Base-by-base conservation (phyloP, 2,329 filamentous ascomycete genomes). In the Penicillium fuscoglaucum region DNA sequence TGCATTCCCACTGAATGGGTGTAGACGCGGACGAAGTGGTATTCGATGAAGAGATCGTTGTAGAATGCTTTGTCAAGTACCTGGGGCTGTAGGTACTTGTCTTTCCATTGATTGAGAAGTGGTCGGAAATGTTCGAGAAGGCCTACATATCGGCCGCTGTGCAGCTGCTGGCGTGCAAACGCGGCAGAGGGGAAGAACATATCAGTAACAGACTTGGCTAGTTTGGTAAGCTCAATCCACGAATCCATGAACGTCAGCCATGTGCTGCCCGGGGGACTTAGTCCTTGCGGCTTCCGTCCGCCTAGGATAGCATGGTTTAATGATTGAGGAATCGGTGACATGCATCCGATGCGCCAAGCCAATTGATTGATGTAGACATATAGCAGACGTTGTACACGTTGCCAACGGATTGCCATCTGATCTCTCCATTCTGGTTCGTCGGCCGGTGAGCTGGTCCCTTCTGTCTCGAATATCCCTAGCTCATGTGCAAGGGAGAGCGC, bases 11-110 rank as follows among this genome's bases (percentile, higher is more conserved):
- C 75, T 54, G 71, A 75, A 58, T 73, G 75, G 31, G 71, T 76
- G 69, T 76, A 79, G 4, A 78, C 76, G 29, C 75, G 72, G 24
- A 78, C 76, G 54, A 79, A 79, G 58, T 78, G 73, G 59, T 80
- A 84, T 58, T 85, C 83, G 17, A 85, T 83, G 15, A 79, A 79
- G 0, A 85, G 72, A 60, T 81, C 79, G 43, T 81, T 79, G 52
- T 78, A 79, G 13, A 81, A 76, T 8, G 68, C 66, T 40, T 71
- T 68, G 37, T 68, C 66, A 8, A 70, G 66, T 7, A 66, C 68
- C 19, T 71, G 61, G 6, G 70, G 69, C 39, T 71, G 69, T 6
- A 76, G 68, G 53, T 75, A 72, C 45, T 69, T 69, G 40, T 73
- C 70, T 51, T 72, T 74, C 74, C 74, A 76, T 48, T 75, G 73